These are phyloP conservation scores for Coffea humblotiana DNA, from an alignment of 305 asterid genomes.

Conservation along the genomic window DNA sequence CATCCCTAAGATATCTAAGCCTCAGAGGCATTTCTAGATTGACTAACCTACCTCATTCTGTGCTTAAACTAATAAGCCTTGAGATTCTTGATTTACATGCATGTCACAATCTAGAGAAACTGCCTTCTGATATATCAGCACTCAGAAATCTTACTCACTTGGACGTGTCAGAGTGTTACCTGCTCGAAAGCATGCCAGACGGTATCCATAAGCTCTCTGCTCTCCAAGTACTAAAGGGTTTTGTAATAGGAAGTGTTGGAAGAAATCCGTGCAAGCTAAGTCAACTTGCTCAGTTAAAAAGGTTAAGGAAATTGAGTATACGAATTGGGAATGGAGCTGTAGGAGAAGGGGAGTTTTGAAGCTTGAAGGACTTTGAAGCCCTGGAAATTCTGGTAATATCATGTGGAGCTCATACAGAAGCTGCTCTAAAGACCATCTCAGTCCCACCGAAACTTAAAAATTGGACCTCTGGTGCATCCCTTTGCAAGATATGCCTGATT, in stretches of 20 bases:
- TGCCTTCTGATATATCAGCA: constrained; percentile 11
- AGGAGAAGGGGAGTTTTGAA: background rate
- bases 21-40: constrained; percentile 18
- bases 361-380: background rate
- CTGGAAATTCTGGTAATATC: background rate
- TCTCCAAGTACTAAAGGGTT: constrained; percentile 17
- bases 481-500: background rate
- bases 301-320: background rate
- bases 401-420: background rate
- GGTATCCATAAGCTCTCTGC: constrained; percentile 12
- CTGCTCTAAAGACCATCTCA: background rate
- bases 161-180: constrained; percentile 13
- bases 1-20: constrained; percentile 1
- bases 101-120: constrained; percentile 7
- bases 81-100: constrained; percentile 18
- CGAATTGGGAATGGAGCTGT: background rate
- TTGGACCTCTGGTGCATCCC: background rate
- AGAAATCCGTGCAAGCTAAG: background rate
- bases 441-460: background rate
- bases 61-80: constrained; percentile 4
- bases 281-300: background rate
- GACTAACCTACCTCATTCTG: background rate
- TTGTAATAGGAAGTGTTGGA: background rate
- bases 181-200: constrained; percentile 11
- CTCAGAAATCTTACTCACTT: constrained; percentile 11